phyloP scores from a whole-genome alignment of 768 basidiomycete species.

The Gautieria morchelliformis region DNA sequence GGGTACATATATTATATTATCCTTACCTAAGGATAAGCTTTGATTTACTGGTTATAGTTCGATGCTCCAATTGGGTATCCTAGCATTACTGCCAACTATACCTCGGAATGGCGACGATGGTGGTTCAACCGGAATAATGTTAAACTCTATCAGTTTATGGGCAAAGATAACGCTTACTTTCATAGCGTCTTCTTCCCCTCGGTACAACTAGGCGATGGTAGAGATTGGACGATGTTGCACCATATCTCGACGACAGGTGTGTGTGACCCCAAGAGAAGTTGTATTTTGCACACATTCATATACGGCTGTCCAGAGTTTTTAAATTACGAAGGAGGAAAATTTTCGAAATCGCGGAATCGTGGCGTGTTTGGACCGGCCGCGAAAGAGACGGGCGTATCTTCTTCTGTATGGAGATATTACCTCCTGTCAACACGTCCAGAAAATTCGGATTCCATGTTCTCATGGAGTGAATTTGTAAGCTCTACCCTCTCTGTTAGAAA shows the following conservation, averaged over 20 bases:
- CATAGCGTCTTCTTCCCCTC: slow-evolving; percentile 94
- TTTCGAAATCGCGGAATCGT: slow-evolving; percentile 94
- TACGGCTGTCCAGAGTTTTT: slow-evolving; percentile 61
- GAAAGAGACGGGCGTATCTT: slow-evolving; percentile 83
- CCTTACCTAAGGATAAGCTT: background rate
- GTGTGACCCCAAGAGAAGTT: slow-evolving; percentile 12
- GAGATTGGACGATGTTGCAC: slow-evolving; percentile 88
- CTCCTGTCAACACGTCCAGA: slow-evolving; percentile 88
- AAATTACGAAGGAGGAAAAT: slow-evolving; percentile 98
- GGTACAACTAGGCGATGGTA: slow-evolving; percentile 79
- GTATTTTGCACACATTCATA: background rate
- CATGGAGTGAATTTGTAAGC: slow-evolving; percentile 88
- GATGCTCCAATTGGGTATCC: slow-evolving; percentile 96
- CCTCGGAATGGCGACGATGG: slow-evolving; percentile 92
- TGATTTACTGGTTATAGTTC: slow-evolving; percentile 42
- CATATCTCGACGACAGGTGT: slow-evolving; percentile 91
- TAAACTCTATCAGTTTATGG: slow-evolving; percentile 96
- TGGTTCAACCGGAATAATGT: slow-evolving; percentile 92
- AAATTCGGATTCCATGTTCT: slow-evolving; percentile 90
- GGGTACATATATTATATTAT: slow-evolving; percentile 55
- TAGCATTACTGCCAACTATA: slow-evolving; percentile 94
- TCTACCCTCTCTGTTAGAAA: background rate
- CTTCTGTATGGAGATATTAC: slow-evolving; percentile 97
- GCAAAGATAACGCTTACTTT: slow-evolving; percentile 99
- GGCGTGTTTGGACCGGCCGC: slow-evolving; percentile 96